These are phyloP conservation scores for Chaetoceros tenuissimus DNA, from an alignment of 108 stramenopile species.

Conservation along the genomic window DNA sequence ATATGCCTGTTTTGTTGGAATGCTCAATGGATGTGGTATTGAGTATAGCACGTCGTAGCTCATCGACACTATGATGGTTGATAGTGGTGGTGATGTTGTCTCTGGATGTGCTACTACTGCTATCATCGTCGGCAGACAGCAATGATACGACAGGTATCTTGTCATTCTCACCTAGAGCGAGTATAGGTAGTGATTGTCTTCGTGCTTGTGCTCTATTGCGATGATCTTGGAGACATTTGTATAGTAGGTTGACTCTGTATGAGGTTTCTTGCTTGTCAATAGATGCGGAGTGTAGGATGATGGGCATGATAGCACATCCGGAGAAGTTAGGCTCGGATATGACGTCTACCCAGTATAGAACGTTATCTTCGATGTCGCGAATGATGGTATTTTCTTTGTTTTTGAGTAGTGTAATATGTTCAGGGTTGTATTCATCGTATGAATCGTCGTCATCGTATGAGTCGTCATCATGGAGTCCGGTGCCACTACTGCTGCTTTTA, in stretches of 20 bases:
- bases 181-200: neutral
- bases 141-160: neutral
- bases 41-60: neutral
- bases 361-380: conserved; percentile 77
- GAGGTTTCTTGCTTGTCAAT: conserved; percentile 26
- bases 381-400: conserved; percentile 35
- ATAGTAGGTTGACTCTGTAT: conserved; percentile 44
- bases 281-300: conserved; percentile 65
- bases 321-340: conserved; percentile 63
- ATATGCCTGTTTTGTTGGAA: neutral
- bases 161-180: neutral
- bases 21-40: neutral
- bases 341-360: conserved; percentile 81
- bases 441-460: conserved; percentile 33
- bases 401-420: conserved; percentile 45
- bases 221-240: conserved; percentile 51
- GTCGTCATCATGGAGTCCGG: conserved; percentile 36
- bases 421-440: conserved; percentile 35
- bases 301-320: conserved; percentile 79
- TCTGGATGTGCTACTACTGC: too few relatives aligned
- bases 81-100: too few relatives aligned
- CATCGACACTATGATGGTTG: neutral
- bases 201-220: conserved; percentile 38
- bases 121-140: too few relatives aligned
- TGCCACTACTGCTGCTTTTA: too few relatives aligned